Evolutionary conservation across 805 yeast species (phyloP).

Genomic region (Zygosaccharomyces gambellarensis): DNA sequence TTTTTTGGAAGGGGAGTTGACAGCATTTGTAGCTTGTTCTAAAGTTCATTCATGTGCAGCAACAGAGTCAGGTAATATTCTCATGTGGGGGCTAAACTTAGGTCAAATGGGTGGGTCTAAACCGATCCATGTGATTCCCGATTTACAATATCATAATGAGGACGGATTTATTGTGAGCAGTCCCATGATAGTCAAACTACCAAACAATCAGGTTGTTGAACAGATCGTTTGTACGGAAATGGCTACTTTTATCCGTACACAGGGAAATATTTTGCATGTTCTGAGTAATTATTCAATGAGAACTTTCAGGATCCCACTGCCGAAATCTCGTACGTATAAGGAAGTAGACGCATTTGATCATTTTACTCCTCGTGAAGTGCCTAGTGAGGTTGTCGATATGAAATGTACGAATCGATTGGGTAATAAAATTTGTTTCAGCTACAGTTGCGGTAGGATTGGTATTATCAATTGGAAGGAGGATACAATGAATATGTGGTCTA

Average conservation of each 20-base stretch:
- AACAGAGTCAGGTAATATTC: slow-evolving; percentile 45
- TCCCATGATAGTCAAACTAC: slow-evolving; percentile 21
- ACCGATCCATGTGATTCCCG: slow-evolving; percentile 38
- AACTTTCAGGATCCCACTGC: slow-evolving; percentile 42
- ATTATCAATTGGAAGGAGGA: slow-evolving; percentile 26
- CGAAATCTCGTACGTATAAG: slow-evolving; percentile 21
- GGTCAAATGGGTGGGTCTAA: slow-evolving; percentile 67
- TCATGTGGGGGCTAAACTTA: slow-evolving; percentile 71
- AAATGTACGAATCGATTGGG: slow-evolving; percentile 35
- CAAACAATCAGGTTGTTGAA: slow-evolving; percentile 37
- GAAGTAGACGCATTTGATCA: slow-evolving; percentile 37
- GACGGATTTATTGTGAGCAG: slow-evolving; percentile 30
- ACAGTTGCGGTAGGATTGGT: slow-evolving; percentile 57
- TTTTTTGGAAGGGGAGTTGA: slow-evolving; percentile 17
- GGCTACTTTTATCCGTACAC: slow-evolving; percentile 61
- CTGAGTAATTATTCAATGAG: slow-evolving; percentile 54
- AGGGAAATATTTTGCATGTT: slow-evolving; percentile 56
- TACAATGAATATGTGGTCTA: slow-evolving; percentile 28
- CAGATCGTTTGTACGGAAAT: slow-evolving; percentile 61
- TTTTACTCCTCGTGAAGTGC: slow-evolving; percentile 25
- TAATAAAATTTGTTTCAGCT: slow-evolving; percentile 44
- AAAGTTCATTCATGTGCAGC: slow-evolving; percentile 61
- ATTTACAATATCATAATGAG: slow-evolving; percentile 44
- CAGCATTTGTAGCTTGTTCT: slow-evolving; percentile 55
- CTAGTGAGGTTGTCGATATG: slow-evolving; percentile 31